Conservation (phyloP, 495 filamentous ascomycete species). For the Penicilliopsis zonata region DNA sequence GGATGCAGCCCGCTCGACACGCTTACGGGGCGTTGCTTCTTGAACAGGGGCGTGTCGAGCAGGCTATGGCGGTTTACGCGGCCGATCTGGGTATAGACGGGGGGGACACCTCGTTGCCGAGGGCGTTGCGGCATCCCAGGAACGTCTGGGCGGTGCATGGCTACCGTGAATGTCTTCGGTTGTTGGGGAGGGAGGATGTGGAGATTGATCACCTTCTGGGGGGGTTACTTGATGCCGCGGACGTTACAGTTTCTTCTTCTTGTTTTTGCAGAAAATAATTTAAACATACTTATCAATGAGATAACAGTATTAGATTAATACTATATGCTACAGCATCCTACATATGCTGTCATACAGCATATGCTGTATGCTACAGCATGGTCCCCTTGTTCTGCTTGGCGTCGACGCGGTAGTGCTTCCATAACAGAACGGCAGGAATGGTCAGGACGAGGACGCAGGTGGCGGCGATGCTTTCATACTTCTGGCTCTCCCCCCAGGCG, state of each 20-base stretch:
- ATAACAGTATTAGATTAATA: too few relatives aligned
- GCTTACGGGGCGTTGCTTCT: constrained; percentile 51
- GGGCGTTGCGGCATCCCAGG: constrained; percentile 47
- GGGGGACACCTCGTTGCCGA: constrained; percentile 37
- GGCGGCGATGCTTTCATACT: constrained; percentile 44
- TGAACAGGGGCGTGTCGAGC: constrained; percentile 44
- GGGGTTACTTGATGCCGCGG: constrained; percentile 38
- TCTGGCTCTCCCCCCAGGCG: constrained; percentile 50
- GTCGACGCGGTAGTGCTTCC: constrained; percentile 34
- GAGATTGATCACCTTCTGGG: constrained; percentile 36
- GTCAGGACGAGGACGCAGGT: constrained; percentile 24
- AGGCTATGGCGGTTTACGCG: constrained; percentile 42
- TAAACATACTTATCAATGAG: too few relatives aligned
- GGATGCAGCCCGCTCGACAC: constrained; percentile 58
- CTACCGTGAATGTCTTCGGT: constrained; percentile 48
- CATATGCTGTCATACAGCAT: too few relatives aligned
- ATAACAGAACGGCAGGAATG: constrained; percentile 26
- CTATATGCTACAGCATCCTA: too few relatives aligned
- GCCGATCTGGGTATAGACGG: constrained; percentile 61
- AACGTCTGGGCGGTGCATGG: constrained; percentile 63
- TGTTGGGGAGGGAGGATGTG: constrained; percentile 40
- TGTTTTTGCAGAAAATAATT: too few relatives aligned
- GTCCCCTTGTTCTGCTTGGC: constrained; percentile 36
- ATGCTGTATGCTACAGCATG: too few relatives aligned
- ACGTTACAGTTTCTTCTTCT: constrained; percentile 46